These are phyloP conservation scores for Pythium grandisporangium DNA, from an alignment of 352 stramenopile species.

Conservation along the genomic window DNA sequence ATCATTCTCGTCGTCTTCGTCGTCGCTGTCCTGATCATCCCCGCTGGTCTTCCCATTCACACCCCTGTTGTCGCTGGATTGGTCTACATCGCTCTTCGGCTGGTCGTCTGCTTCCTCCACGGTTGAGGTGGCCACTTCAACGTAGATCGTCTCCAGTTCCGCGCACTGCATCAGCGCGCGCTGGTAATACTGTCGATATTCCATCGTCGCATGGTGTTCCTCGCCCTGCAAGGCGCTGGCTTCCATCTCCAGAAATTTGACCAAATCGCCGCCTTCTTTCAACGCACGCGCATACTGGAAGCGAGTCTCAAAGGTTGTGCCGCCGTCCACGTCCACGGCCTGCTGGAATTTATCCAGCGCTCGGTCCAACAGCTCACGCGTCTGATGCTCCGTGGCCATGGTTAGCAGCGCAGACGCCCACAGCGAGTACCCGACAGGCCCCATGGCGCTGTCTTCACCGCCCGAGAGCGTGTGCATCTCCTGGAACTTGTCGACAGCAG, in stretches of 20 bases:
- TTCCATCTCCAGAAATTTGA: slow-evolving; percentile 35
- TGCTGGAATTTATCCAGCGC: slow-evolving; percentile 57
- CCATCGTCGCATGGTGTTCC: not conserved
- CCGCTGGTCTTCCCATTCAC: not conserved
- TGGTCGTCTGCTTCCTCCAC: no score
- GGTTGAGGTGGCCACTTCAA: slow-evolving; percentile 5
- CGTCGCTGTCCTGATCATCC: not conserved
- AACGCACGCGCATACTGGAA: slow-evolving; percentile 79
- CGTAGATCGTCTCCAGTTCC: slow-evolving; percentile 20
- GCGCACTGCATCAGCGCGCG: slow-evolving; percentile 17
- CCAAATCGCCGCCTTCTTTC: slow-evolving; percentile 55
- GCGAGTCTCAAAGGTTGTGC: slow-evolving; percentile 71
- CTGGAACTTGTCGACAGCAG: slow-evolving; percentile 76
- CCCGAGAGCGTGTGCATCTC: slow-evolving; percentile 49
- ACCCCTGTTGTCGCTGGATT: not conserved
- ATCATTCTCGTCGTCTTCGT: slow-evolving; percentile 9
- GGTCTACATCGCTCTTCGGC: not conserved
- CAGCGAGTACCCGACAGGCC: slow-evolving; percentile 66
- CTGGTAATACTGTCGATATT: slow-evolving; percentile 16
- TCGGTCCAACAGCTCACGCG: slow-evolving; percentile 38
- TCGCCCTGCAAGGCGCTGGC: not conserved
- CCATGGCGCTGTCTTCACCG: slow-evolving; percentile 47
- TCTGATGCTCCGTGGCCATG: slow-evolving; percentile 62
- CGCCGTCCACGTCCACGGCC: slow-evolving; percentile 71
- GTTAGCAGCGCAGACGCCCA: slow-evolving; percentile 73